Percentiles rank a stretch among this genome's conserved stretches.
phyloP scores from a whole-genome alignment of 768 basidiomycete genomes.

The Mycena olivaceomarginata region DNA sequence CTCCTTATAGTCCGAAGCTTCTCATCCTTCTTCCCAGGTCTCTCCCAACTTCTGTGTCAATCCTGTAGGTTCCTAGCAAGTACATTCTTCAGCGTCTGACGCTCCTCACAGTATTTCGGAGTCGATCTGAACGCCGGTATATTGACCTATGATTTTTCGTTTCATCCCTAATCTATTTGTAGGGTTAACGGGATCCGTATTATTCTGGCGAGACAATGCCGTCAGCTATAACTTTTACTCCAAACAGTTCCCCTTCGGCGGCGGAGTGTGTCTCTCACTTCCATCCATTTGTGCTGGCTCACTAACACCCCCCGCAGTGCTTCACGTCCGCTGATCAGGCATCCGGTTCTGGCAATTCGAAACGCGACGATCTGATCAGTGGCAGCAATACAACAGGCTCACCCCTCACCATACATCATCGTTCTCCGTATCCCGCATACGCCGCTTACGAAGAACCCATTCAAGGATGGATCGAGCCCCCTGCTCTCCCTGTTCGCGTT shows the following conservation, averaged over 20 bases:
- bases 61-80: too few relatives aligned
- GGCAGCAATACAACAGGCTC: background rate
- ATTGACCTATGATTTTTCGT: too few relatives aligned
- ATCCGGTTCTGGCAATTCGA: slow-evolving; percentile 10
- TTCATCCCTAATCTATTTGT: too few relatives aligned
- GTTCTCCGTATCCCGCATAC: background rate
- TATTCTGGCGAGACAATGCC: background rate
- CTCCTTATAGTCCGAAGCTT: too few relatives aligned
- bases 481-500: too few relatives aligned
- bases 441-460: too few relatives aligned
- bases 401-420: background rate
- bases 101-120: background rate
- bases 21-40: background rate
- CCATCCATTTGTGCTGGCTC: too few relatives aligned
- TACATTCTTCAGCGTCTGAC: too few relatives aligned
- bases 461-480: too few relatives aligned
- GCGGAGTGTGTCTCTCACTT: too few relatives aligned
- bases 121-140: slow-evolving; percentile 1
- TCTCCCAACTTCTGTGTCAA: slow-evolving; percentile 17
- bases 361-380: background rate
- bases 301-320: too few relatives aligned
- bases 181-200: slow-evolving; percentile 28
- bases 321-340: background rate
- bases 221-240: background rate
- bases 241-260: too few relatives aligned